Conservation (phyloP, 2,329 filamentous ascomycete genomes). For the Cladophialophora psammophila region DNA sequence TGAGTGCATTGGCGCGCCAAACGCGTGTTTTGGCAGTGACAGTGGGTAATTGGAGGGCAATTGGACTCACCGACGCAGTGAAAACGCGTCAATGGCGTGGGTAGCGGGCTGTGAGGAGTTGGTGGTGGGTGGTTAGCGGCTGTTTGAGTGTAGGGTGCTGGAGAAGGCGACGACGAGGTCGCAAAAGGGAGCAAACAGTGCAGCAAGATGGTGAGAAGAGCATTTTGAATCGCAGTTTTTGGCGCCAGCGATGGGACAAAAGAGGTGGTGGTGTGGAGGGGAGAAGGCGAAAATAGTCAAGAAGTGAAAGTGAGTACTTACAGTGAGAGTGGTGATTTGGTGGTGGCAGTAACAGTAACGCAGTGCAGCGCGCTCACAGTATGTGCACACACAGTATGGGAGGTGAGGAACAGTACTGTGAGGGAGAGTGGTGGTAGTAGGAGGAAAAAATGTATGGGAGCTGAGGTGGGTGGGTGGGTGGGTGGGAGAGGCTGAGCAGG, state of each 20-base stretch:
- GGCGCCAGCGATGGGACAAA: slow-evolving; percentile 28
- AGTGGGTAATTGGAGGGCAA: slow-evolving; percentile 1
- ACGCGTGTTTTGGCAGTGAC: slow-evolving; percentile 32
- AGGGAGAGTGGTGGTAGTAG: slow-evolving; percentile 24
- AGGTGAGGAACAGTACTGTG: slow-evolving; percentile 21
- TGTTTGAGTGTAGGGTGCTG: slow-evolving; percentile 23
- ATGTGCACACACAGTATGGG: slow-evolving; percentile 14
- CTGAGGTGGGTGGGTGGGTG: slow-evolving; percentile 6
- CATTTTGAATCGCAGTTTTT: slow-evolving; percentile 40
- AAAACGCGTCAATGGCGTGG: slow-evolving; percentile 33
- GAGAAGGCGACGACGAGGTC: slow-evolving; percentile 39
- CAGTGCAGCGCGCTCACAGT: slow-evolving; percentile 23
- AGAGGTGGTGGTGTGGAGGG: slow-evolving; percentile 24
- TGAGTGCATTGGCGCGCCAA: slow-evolving; percentile 27
- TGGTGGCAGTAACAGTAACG: slow-evolving; percentile 23
- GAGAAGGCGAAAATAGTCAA: slow-evolving; percentile 32
- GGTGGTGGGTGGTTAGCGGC: slow-evolving; percentile 52
- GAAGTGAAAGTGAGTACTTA: slow-evolving; percentile 35
- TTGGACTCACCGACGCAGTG: slow-evolving; percentile 25
- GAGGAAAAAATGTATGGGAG: slow-evolving; percentile 24
- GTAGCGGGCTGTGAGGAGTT: slow-evolving; percentile 20
- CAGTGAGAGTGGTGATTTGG: slow-evolving; percentile 30
- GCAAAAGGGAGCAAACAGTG: slow-evolving; percentile 30
- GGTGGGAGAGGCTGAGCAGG: slow-evolving; percentile 6
- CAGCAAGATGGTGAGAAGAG: slow-evolving; percentile 31